phyloP scores from a whole-genome alignment of 352 stramenopile species.

The Pythium guiyangense region DNA sequence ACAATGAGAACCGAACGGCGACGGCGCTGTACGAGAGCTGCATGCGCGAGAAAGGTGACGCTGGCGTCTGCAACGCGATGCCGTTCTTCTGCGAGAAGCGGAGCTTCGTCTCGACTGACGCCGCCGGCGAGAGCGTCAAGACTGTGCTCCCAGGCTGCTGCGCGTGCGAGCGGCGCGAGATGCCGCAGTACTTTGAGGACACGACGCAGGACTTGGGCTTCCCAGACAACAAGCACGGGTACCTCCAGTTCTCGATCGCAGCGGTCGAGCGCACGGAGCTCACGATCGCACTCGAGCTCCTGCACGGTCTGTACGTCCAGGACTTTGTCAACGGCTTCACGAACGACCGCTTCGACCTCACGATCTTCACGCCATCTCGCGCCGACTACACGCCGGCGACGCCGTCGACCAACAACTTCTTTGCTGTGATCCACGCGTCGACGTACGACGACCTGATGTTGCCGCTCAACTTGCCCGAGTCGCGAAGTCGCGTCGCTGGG shows the following conservation, averaged over 20 bases:
- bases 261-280: slow-evolving; percentile 81
- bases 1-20: slow-evolving; percentile 40
- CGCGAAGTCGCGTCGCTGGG: slow-evolving; percentile 40
- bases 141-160: slow-evolving; percentile 69
- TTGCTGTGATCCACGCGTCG: slow-evolving; percentile 79
- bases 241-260: slow-evolving; percentile 89
- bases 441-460: slow-evolving; percentile 86
- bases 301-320: slow-evolving; percentile 91
- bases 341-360: slow-evolving; percentile 79
- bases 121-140: slow-evolving; percentile 18
- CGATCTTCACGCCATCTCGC: slow-evolving; percentile 86
- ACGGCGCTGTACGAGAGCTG: slow-evolving; percentile 43
- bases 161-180: slow-evolving; percentile 77
- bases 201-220: slow-evolving; percentile 67
- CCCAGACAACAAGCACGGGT: slow-evolving; percentile 94
- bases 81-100: slow-evolving; percentile 58
- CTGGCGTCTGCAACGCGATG: slow-evolving; percentile 47
- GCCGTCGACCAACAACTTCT: slow-evolving; percentile 61
- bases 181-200: slow-evolving; percentile 89
- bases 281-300: slow-evolving; percentile 90
- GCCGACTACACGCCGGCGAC: slow-evolving; percentile 57
- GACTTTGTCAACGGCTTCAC: slow-evolving; percentile 87
- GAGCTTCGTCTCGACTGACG: slow-evolving; percentile 17
- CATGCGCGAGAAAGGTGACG: slow-evolving; percentile 29
- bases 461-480: slow-evolving; percentile 92